Evolutionary conservation across 1,139 yeast species (phyloP).

Genomic region (Waltiozyma sp.): DNA sequence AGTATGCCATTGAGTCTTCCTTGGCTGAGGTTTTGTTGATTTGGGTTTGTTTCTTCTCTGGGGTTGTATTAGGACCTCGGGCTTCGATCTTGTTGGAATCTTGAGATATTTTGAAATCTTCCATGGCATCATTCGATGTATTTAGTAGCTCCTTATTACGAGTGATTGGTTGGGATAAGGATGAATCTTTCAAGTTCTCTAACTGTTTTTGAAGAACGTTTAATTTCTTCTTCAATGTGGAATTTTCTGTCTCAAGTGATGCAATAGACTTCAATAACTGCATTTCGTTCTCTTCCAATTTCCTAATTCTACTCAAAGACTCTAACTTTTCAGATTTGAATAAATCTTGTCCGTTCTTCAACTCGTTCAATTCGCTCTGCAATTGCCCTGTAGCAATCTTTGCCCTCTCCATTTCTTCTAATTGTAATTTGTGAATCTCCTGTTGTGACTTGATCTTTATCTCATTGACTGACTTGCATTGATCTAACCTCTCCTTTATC

Average conservation of each 20-base stretch:
- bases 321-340: neutral
- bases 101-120: neutral
- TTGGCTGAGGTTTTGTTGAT: neutral
- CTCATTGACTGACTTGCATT: constrained; percentile 8
- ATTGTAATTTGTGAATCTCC: constrained; percentile 10
- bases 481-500: constrained; percentile 5
- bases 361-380: neutral
- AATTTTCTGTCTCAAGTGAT: constrained; percentile 1
- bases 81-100: neutral
- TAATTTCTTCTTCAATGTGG: constrained; percentile 1
- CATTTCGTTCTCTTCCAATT: neutral
- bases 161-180: neutral
- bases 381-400: neutral
- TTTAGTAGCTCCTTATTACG: neutral
- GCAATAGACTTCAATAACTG: neutral
- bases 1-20: neutral
- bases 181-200: neutral
- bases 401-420: constrained; percentile 11
- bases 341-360: neutral
- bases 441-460: constrained; percentile 12
- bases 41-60: neutral
- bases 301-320: neutral
- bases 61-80: neutral
- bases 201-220: too few relatives aligned
- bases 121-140: neutral